phyloP scores from a whole-genome alignment of 192 early-diverging fungal genomes.

The Coemansia sp. region DNA sequence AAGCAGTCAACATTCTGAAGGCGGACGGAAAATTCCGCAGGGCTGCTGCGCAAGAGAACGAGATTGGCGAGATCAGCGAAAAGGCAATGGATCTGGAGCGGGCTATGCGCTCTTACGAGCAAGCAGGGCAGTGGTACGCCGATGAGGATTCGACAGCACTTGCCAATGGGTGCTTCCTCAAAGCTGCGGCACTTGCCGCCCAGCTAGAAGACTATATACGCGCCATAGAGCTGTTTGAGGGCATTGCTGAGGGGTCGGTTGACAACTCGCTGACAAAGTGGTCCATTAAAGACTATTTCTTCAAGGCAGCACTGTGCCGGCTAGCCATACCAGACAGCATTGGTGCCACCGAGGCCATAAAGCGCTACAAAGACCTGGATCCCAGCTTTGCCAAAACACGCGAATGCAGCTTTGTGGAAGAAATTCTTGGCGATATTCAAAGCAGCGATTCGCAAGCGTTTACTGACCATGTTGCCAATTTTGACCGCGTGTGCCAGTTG shows the following conservation, averaged over 20 bases:
- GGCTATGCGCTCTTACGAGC: conserved; percentile 84
- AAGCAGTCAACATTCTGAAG: conserved; percentile 79
- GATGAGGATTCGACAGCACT: conserved; percentile 89
- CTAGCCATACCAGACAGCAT: conserved; percentile 79
- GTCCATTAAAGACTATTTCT: conserved; percentile 94
- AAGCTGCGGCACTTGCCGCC: conserved; percentile 88
- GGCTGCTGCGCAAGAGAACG: conserved; percentile 92
- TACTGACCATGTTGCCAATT: conserved; percentile 75
- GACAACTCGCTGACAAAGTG: conserved; percentile 93
- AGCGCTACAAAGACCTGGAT: conserved; percentile 86
- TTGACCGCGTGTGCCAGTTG: conserved; percentile 84
- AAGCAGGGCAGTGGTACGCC: conserved; percentile 91
- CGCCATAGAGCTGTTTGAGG: conserved; percentile 89
- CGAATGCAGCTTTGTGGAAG: conserved; percentile 77
- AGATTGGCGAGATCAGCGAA: conserved; percentile 91
- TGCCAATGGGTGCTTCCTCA: conserved; percentile 85
- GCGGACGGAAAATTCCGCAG: conserved; percentile 82
- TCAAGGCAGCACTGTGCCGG: conserved; percentile 93
- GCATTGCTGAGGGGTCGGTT: conserved; percentile 74
- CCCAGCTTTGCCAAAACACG: conserved; percentile 77
- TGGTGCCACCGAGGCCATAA: conserved; percentile 69
- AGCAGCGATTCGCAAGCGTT: conserved; percentile 79
- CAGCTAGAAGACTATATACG: conserved; percentile 84
- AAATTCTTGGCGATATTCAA: conserved; percentile 71
- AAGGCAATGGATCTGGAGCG: conserved; percentile 75